Evolutionary conservation across 1,139 yeast genomes (phyloP), one percentile per base, ranked within the genome.

Genomic region (Chernovozyma sophiae-reginae): DNA sequence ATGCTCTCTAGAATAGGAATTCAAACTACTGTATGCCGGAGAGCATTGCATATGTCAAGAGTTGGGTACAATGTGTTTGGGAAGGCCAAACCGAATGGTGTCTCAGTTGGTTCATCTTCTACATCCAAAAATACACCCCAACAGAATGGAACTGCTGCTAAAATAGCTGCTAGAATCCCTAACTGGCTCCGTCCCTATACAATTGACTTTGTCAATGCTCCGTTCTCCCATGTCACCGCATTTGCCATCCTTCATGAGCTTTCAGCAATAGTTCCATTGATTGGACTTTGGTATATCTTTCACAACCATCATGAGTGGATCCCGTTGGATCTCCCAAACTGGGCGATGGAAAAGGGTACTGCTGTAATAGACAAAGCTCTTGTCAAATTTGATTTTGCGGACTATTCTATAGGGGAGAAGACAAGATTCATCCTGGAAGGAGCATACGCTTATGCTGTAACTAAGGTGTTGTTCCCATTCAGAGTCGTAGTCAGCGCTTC

Each of bases 371-470:
- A 80, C 43, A 65, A 66, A 25, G 68, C 65, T 11, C 40, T 69
- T 49, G 52, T 52, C 20, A 53, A 52, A 18, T 63, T 59, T 41
- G 66, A 71, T 45, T 56, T 65, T 45, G 37, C 56, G 19, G 46
- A 58, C 31, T 56, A 61, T 50, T 58, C 72, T 30, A 51, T 77
- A 27, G 72, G 65, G 39, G 79, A 75, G 25, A 81, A 83, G 48
- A 68, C 83, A 25, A 64, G 62, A 33, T 60, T 83, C 25, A 68
- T 86, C 2, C 62, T 79, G 48, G 90, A 89, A 39, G 97, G 97
- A n/a, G 95, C 96, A 0, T 77, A 86, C 33, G 82, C 97, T 0
- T 90, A 84, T 53, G 89, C 86, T 2, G 62, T 85, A 10, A 92
- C 87, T 19, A 90, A 87, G 53, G 65, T 68, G 40, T 43, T 68